phyloP scores from a whole-genome alignment of 306 rosid species.

The Amphicarpaea edgeworthii region DNA sequence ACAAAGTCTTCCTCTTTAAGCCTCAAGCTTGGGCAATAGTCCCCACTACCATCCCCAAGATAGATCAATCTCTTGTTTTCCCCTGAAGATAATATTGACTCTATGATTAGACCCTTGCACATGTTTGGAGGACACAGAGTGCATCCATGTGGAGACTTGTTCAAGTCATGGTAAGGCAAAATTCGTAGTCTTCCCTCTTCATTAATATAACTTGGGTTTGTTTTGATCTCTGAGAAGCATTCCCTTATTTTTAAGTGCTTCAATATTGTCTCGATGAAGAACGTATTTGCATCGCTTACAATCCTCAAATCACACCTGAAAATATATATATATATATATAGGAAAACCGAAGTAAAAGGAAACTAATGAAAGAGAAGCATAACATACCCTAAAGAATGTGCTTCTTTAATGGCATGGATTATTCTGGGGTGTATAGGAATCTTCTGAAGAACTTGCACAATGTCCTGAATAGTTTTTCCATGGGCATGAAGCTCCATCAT shows the following conservation, averaged over 20 bases:
- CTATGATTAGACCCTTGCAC: constrained; percentile 60
- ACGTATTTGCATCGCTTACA: constrained; percentile 79
- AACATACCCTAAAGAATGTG: constrained; percentile 57
- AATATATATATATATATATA: no score
- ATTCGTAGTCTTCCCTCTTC: constrained; percentile 66
- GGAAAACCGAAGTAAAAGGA: neutral
- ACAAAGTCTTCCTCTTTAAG: constrained; percentile 58
- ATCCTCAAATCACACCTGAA: constrained; percentile 83
- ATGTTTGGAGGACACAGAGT: constrained; percentile 73
- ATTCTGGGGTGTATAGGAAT: constrained; percentile 64
- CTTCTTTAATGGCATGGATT: constrained; percentile 66
- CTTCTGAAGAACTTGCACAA: constrained; percentile 55
- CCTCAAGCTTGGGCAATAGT: constrained; percentile 11
- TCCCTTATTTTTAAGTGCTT: constrained; percentile 65
- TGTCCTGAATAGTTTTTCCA: constrained; percentile 62
- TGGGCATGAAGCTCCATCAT: constrained; percentile 71
- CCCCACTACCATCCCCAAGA: constrained; percentile 67
- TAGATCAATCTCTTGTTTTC: constrained; percentile 59
- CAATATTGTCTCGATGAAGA: constrained; percentile 77
- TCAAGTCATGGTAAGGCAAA: constrained; percentile 57
- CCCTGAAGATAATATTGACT: constrained; percentile 9
- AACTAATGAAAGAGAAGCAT: neutral
- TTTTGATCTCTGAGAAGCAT: constrained; percentile 74
- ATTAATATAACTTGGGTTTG: constrained; percentile 65
- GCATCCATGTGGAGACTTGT: constrained; percentile 61